Percentiles rank a stretch among this genome's conserved stretches.
Evolutionary conservation across 768 basidiomycete genomes (phyloP).

Genomic region (Panellus pusillus): DNA sequence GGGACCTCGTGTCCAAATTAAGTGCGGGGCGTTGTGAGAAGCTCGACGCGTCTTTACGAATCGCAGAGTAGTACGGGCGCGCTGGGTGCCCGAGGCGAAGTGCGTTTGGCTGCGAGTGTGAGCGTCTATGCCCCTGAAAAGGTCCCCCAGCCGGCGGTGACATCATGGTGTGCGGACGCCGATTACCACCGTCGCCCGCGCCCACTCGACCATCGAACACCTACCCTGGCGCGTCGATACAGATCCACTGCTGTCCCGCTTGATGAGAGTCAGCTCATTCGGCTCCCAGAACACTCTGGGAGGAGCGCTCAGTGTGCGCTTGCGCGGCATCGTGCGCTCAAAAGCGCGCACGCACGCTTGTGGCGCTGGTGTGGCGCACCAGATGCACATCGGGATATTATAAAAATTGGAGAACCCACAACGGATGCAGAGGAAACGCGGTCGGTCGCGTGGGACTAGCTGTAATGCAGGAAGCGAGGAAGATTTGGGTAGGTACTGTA

Average conservation of each 20-base stretch:
- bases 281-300: constrained; percentile 11
- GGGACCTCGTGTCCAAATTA: constrained; percentile 2
- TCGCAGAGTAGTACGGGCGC: constrained; percentile 11
- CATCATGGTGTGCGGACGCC: not conserved
- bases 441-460: constrained; percentile 5
- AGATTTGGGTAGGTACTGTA: constrained; percentile 12
- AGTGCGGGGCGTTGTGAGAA: not conserved
- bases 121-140: constrained; percentile 2
- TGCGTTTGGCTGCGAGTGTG: constrained; percentile 10
- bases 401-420: constrained; percentile 15
- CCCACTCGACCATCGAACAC: too few species aligned
- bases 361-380: constrained; percentile 1
- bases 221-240: too few species aligned
- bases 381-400: constrained; percentile 12
- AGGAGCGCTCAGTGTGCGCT: constrained; percentile 10
- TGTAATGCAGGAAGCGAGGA: constrained; percentile 13
- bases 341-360: constrained; percentile 2
- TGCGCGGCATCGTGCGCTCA: constrained; percentile 9
- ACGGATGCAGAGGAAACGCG: constrained; percentile 3
- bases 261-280: not conserved
- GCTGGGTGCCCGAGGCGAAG: constrained; percentile 7
- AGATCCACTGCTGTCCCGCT: too few species aligned
- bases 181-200: not conserved
- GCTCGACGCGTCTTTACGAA: constrained; percentile 1
- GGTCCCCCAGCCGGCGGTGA: too few species aligned